Conservation (phyloP, 2,329 filamentous ascomycete species). For the Fusarium sp. region DNA sequence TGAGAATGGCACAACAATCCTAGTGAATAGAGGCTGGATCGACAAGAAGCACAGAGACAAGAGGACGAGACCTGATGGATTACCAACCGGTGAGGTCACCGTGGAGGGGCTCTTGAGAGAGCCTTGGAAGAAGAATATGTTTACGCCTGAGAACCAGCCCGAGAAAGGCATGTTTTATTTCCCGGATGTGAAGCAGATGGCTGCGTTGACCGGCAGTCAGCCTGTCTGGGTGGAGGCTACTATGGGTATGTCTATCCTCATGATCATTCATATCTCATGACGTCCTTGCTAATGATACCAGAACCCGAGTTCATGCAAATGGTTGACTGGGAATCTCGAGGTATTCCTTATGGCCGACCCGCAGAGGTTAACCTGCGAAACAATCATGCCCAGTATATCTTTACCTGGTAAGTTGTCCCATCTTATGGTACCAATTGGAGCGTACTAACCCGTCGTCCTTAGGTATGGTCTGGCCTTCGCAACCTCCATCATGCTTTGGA, state of each 20-base stretch:
- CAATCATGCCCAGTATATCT: constrained; percentile 98
- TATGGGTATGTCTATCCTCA: constrained; percentile 72
- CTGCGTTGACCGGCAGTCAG: constrained; percentile 81
- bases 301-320: constrained; percentile 82
- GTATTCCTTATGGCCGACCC: constrained; percentile 88
- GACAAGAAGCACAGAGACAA: constrained; percentile 77
- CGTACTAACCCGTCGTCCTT: constrained; percentile 1
- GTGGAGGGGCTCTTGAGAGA: constrained; percentile 88
- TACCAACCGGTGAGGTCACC: constrained; percentile 77
- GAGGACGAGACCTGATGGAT: constrained; percentile 69
- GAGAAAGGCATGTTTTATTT: constrained; percentile 92
- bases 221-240: constrained; percentile 96
- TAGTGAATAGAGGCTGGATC: constrained; percentile 95
- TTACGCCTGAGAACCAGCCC: constrained; percentile 90
- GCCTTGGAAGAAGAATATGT: constrained; percentile 98
- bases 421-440: neutral
- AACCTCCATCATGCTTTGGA: constrained; percentile 95
- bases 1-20: constrained; percentile 73
- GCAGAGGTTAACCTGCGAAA: constrained; percentile 94
- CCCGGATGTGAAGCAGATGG: constrained; percentile 94
- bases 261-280: neutral
- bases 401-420: constrained; percentile 82
- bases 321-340: constrained; percentile 80
- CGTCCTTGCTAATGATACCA: constrained; percentile 52
- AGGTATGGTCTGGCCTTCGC: constrained; percentile 89